Conservation (phyloP, 2,329 filamentous ascomycete species). For the Claviceps digitariae region DNA sequence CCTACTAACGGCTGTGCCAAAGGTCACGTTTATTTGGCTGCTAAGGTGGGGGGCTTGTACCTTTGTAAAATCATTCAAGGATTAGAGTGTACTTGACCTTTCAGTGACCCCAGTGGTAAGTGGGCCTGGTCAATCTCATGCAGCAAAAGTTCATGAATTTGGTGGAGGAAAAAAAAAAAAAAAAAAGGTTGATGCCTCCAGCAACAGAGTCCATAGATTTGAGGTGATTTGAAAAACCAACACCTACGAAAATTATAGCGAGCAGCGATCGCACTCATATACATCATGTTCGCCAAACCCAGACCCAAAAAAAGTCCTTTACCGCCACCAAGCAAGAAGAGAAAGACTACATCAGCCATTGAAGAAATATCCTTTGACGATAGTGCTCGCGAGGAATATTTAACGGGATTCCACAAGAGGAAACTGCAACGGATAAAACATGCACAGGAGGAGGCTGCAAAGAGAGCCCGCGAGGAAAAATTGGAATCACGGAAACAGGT, state of each 20-base stretch:
- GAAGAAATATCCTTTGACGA: slow-evolving; percentile 82
- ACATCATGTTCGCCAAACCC: slow-evolving; percentile 39
- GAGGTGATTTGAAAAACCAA: not conserved
- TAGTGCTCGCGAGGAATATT: slow-evolving; percentile 66
- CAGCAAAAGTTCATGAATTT: not conserved
- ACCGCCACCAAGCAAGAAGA: slow-evolving; percentile 49
- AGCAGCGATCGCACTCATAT: not conserved
- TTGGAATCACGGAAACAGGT: slow-evolving; percentile 65
- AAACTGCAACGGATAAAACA: slow-evolving; percentile 74
- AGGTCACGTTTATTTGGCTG: no score
- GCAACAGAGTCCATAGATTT: not conserved
- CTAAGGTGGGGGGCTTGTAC: no score
- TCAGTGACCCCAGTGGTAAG: not conserved
- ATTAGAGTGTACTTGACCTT: not conserved
- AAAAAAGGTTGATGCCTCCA: not conserved
- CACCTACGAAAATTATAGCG: not conserved
- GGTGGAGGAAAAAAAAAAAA: not conserved
- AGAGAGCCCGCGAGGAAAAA: slow-evolving; percentile 65
- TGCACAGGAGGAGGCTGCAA: slow-evolving; percentile 69
- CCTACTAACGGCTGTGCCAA: no score
- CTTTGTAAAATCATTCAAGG: no score
- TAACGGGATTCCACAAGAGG: slow-evolving; percentile 95
- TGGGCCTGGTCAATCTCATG: not conserved
- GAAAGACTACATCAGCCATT: slow-evolving; percentile 45
- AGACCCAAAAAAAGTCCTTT: slow-evolving; percentile 44